Evolutionary conservation across 2,329 filamentous ascomycete species (phyloP).

Genomic region (Cytospora piceicola): DNA sequence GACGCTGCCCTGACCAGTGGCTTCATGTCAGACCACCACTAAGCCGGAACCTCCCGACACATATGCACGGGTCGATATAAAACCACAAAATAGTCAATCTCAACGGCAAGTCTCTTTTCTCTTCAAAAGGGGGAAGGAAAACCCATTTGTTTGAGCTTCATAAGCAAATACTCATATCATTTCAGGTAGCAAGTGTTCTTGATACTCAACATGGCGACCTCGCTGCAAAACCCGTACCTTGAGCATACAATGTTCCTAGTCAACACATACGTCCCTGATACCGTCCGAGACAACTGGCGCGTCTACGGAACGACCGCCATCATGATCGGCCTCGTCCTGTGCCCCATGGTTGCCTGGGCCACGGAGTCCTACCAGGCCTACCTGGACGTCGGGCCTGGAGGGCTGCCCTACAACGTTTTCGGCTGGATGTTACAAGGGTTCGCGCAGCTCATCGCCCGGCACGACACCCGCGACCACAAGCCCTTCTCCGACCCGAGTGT

Average conservation of each 20-base stretch:
- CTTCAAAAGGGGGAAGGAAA: neutral
- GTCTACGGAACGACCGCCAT: constrained; percentile 21
- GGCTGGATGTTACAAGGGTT: constrained; percentile 46
- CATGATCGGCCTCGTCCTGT: constrained; percentile 21
- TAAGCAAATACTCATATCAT: neutral
- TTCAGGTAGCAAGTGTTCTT: neutral
- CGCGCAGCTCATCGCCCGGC: constrained; percentile 40
- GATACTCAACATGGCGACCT: neutral
- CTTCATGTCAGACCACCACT: constrained; percentile 22
- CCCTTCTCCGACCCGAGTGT: constrained; percentile 34
- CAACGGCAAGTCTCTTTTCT: too few relatives aligned
- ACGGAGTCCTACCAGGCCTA: constrained; percentile 43
- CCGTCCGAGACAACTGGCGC: constrained; percentile 25
- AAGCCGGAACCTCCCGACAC: constrained; percentile 15
- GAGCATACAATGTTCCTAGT: constrained; percentile 19
- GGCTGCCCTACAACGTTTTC: constrained; percentile 46
- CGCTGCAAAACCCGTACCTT: constrained; percentile 13
- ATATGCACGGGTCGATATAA: neutral
- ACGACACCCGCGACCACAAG: constrained; percentile 40
- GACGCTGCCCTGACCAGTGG: constrained; percentile 17
- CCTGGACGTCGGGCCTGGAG: constrained; percentile 48
- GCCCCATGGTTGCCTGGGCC: constrained; percentile 34
- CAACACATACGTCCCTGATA: constrained; percentile 22
- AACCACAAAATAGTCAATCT: neutral
- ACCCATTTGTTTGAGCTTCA: neutral